Evolutionary conservation across 805 yeast genomes (phyloP).

Genomic region (Cyberlindnera mycetangii): DNA sequence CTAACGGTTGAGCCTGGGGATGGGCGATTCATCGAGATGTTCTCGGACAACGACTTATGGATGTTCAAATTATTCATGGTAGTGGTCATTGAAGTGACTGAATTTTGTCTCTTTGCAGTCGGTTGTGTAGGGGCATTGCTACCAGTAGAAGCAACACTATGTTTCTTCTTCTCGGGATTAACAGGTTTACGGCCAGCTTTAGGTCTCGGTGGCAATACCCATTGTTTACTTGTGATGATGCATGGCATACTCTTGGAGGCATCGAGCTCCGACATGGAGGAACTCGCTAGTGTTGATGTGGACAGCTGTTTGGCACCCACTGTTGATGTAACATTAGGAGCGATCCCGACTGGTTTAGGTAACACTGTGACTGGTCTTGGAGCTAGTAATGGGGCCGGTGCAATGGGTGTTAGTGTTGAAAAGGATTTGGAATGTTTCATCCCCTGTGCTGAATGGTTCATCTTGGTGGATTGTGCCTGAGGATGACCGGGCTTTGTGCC

Average conservation of each 20-base stretch:
- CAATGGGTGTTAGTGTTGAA: constrained; percentile 18
- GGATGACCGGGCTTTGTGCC: not conserved
- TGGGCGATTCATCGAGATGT: not conserved
- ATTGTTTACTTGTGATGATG: constrained; percentile 58
- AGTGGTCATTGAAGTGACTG: constrained; percentile 15
- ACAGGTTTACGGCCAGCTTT: constrained; percentile 62
- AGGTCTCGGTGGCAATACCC: constrained; percentile 86
- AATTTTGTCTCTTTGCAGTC: constrained; percentile 9
- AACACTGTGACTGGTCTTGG: constrained; percentile 23
- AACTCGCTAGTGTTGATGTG: constrained; percentile 2
- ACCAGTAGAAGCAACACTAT: no score
- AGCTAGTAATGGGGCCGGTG: constrained; percentile 21
- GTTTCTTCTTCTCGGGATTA: constrained; percentile 16
- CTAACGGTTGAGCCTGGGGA: constrained; percentile 2
- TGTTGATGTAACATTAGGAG: not conserved
- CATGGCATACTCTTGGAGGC: constrained; percentile 11
- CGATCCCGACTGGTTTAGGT: constrained; percentile 18
- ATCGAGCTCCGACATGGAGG: constrained; percentile 1
- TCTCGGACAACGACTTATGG: constrained; percentile 13
- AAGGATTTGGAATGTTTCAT: constrained; percentile 16
- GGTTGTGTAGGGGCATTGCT: constrained; percentile 1
- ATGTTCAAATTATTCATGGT: constrained; percentile 18
- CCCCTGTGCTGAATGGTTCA: constrained; percentile 16
- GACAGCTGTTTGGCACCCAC: constrained; percentile 6
- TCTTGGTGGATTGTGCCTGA: not conserved